These are phyloP conservation scores for Rubia yunnanensis DNA, from an alignment of 257 asterid genomes.

Conservation along the genomic window DNA sequence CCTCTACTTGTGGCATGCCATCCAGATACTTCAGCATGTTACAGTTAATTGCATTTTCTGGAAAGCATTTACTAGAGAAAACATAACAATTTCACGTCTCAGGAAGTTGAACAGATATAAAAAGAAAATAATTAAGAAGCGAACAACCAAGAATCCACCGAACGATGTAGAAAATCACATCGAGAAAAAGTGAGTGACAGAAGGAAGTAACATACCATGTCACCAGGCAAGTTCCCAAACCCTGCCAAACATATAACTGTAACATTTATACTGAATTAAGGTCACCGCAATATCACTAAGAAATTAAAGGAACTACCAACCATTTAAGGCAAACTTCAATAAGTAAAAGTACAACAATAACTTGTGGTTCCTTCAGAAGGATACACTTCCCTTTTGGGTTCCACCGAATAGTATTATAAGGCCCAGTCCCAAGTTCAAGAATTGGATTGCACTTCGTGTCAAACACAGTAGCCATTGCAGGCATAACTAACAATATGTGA, in stretches of 20 bases:
- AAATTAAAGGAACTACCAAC: not conserved
- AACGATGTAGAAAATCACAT: not conserved
- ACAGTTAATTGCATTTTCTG: not conserved
- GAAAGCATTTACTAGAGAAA: not conserved
- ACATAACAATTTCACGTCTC: not conserved
- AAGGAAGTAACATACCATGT: constrained; percentile 56
- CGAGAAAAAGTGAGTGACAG: constrained; percentile 4
- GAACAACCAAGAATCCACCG: not conserved
- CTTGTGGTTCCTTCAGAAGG: constrained; percentile 32
- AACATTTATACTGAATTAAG: constrained; percentile 39
- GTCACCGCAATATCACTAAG: constrained; percentile 21
- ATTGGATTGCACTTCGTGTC: constrained; percentile 89
- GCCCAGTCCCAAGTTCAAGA: constrained; percentile 93
- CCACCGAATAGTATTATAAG: constrained; percentile 94
- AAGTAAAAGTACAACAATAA: constrained; percentile 7
- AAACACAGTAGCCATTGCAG: constrained; percentile 89
- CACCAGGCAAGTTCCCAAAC: constrained; percentile 94
- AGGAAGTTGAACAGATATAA: not conserved
- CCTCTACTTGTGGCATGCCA: too few species aligned
- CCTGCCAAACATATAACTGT: constrained; percentile 94
- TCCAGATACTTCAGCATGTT: not conserved
- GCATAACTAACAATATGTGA: constrained; percentile 78
- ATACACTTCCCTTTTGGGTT: constrained; percentile 96
- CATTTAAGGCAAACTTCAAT: not conserved
- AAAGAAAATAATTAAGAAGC: not conserved